Evolutionary conservation across 2,329 filamentous ascomycete genomes (phyloP).

Genomic region (Penicillium sp.): DNA sequence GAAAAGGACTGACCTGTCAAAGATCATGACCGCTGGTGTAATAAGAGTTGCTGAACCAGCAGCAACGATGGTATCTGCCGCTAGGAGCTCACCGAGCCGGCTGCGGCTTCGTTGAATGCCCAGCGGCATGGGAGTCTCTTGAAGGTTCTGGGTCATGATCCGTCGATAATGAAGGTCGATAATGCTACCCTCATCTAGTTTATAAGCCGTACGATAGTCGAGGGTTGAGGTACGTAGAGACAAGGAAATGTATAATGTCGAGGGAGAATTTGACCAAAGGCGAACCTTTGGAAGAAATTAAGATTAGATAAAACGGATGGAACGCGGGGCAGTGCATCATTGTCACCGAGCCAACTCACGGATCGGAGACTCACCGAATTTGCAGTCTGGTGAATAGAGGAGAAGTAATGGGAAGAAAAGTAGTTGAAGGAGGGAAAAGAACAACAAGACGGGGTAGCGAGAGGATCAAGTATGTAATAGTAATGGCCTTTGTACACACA

Average conservation of each 20-base stretch:
- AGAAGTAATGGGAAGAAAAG: neutral
- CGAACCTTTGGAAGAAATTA: neutral
- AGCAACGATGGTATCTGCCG: slow-evolving; percentile 62
- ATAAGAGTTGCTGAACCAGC: slow-evolving; percentile 65
- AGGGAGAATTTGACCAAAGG: neutral
- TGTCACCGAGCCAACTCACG: slow-evolving; percentile 13
- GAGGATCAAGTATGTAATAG: neutral
- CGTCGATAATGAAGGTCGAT: slow-evolving; percentile 1
- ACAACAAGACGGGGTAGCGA: neutral
- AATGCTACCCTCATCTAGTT: slow-evolving; percentile 4
- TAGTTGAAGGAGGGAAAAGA: neutral
- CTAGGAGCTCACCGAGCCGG: slow-evolving; percentile 44
- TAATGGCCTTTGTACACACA: neutral
- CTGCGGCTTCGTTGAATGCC: slow-evolving; percentile 31
- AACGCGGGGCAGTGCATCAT: slow-evolving; percentile 20
- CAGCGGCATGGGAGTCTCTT: slow-evolving; percentile 22
- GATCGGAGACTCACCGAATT: slow-evolving; percentile 1
- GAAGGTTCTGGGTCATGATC: slow-evolving; percentile 27
- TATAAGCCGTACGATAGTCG: slow-evolving; percentile 3
- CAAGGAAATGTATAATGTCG: neutral
- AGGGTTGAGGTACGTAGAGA: neutral
- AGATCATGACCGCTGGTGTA: slow-evolving; percentile 74
- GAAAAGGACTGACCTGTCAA: slow-evolving; percentile 62
- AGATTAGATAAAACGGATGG: slow-evolving; percentile 16
- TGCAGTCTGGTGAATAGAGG: slow-evolving; percentile 3